Percentiles rank a stretch among this genome's conserved stretches.
phyloP scores from a whole-genome alignment of 768 basidiomycete species.

The Tulasnella sp. region DNA sequence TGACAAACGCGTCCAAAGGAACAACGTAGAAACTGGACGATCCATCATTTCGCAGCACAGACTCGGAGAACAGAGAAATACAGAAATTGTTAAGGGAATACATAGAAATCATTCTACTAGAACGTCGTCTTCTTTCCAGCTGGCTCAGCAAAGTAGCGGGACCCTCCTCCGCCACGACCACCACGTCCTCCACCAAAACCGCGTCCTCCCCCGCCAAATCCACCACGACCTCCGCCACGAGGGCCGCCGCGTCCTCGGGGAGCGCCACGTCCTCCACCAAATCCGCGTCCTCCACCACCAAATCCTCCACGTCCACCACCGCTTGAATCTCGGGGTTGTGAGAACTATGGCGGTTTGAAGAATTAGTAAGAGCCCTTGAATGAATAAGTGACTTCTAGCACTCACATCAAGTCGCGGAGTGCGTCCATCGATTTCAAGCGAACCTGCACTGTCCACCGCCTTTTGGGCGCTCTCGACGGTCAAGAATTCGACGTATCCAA shows the following conservation, averaged over 20 bases:
- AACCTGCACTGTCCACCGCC: constrained; percentile 66
- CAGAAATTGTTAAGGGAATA: background rate
- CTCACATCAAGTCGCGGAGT: constrained; percentile 64
- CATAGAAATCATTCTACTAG: background rate
- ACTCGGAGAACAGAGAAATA: background rate
- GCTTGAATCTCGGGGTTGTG: constrained; percentile 66
- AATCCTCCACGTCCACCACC: constrained; percentile 38
- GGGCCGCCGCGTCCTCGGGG: constrained; percentile 42
- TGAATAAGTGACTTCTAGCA: background rate
- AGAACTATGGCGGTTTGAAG: constrained; percentile 43
- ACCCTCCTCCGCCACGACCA: constrained; percentile 36
- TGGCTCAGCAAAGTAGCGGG: constrained; percentile 46
- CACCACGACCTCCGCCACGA: constrained; percentile 31
- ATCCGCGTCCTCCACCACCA: constrained; percentile 36
- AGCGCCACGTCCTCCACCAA: constrained; percentile 38
- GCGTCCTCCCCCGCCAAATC: constrained; percentile 38
- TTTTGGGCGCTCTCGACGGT: constrained; percentile 74
- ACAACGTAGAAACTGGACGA: background rate
- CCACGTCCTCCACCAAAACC: constrained; percentile 44
- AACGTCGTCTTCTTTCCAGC: constrained; percentile 71
- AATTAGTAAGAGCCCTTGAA: constrained; percentile 34
- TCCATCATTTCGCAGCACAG: background rate
- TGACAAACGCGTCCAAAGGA: constrained; percentile 9
- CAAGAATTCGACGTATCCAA: constrained; percentile 93
- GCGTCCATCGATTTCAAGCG: constrained; percentile 78